Evolutionary conservation across 371 early-diverging fungal species (phyloP).

Genomic region (Rhizopus microsporus): DNA sequence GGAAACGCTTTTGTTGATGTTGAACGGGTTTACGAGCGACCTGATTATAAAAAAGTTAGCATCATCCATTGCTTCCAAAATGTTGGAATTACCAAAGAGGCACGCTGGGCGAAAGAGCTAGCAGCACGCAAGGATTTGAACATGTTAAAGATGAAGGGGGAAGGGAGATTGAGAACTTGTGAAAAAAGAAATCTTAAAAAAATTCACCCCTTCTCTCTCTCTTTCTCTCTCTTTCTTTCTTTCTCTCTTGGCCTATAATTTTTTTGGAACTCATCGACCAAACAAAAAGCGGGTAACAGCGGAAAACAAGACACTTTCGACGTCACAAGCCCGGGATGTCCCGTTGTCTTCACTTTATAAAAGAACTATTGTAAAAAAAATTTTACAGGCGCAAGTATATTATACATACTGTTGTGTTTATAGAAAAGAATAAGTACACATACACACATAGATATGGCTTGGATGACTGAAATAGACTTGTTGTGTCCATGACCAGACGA

Average conservation of each 20-base stretch:
- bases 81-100: constrained; percentile 48
- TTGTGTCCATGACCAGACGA: no score
- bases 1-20: constrained; percentile 82
- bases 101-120: constrained; percentile 52
- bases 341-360: constrained; percentile 1
- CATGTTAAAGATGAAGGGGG: constrained; percentile 32
- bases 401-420: no score
- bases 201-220: constrained; percentile 7
- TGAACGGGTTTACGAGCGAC: constrained; percentile 53
- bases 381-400: no score
- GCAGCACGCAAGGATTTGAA: constrained; percentile 56
- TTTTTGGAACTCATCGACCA: no score
- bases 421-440: no score
- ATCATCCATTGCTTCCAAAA: no score
- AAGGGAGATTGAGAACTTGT: constrained; percentile 3
- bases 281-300: constrained; percentile 32
- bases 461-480: no score
- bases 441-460: no score
- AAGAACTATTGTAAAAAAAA: no score
- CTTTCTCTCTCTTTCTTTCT: constrained; percentile 8
- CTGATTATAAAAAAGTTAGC: constrained; percentile 10
- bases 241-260: neutral
- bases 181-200: constrained; percentile 18
- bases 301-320: constrained; percentile 26
- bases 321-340: constrained; percentile 5